Base-by-base conservation (phyloP, 352 stramenopile species). In the Paralagenidium karlingii region DNA sequence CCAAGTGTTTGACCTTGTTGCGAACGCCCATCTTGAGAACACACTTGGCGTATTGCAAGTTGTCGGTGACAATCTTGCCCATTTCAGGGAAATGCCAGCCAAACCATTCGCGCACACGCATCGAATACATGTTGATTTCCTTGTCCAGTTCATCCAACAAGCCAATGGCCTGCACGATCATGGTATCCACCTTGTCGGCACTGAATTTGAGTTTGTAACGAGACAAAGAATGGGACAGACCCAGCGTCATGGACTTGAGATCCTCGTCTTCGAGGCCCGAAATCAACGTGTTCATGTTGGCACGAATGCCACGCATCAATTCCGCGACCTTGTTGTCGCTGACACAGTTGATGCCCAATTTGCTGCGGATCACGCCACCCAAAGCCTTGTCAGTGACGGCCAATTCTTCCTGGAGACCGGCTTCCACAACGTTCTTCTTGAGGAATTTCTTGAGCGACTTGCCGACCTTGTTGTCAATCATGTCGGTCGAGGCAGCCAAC, bases 121-220 rank as follows among this genome's bases (percentile, higher is more conserved):
- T 99, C 33, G 96, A 96, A 76, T 99, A 99, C 46, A 94, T 99
- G 76, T 99, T 99, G 68, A 99, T 99, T 70, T 99, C 96, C 82
- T 99, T 99, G 81, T 99, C 96, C 12, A 99, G 77, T 62, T 99
- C 95, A 71, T 99, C 96, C 11, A 99, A 69, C 34, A 99, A 69
- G 10, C 94, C 94, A 39, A 99, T 98, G 11, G 96, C 95, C 78
- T 99, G 96, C 42, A 99, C 93, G 39, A 99, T 98, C 96, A 99
- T 99, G 24, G 94, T 99, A 78, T 99, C 96, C 9, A 99, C 82
- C 77, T 99, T 99, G 63, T 99, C 96, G 9, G 96, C 90, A 47
- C 80, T 97, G 51, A 99, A 99, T 80, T 99, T 99, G 56, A 99
- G 84, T 79, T 99, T 99, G 75, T 99, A 99, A 38, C 96, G 82